Conservation (phyloP, 2,329 filamentous ascomycete genomes). For the Talaromyces funiculosus region DNA sequence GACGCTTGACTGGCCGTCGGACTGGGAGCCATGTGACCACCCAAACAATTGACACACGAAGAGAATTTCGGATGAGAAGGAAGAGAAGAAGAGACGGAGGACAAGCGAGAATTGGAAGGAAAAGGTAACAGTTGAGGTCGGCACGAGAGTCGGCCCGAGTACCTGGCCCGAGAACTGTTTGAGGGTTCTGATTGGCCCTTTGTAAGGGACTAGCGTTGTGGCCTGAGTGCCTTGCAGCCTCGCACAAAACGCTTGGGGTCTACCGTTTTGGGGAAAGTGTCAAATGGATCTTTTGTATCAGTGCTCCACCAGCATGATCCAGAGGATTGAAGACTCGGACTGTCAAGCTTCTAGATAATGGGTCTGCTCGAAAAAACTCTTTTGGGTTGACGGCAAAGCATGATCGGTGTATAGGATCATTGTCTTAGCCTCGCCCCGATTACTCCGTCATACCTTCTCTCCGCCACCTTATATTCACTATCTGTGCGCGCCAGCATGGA, state of each 20-base stretch:
- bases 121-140: slow-evolving; percentile 11
- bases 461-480: not conserved
- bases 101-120: slow-evolving; percentile 10
- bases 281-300: not conserved
- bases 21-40: slow-evolving; percentile 29
- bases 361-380: not conserved
- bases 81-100: slow-evolving; percentile 17
- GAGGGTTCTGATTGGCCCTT: not conserved
- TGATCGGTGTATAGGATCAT: slow-evolving; percentile 5
- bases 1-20: slow-evolving; percentile 19
- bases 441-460: not conserved
- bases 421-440: slow-evolving; percentile 7
- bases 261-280: slow-evolving; percentile 7
- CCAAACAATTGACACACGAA: slow-evolving; percentile 8
- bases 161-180: not conserved
- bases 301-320: slow-evolving; percentile 4
- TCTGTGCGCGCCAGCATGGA: slow-evolving; percentile 22
- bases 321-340: slow-evolving; percentile 2
- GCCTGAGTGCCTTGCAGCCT: slow-evolving; percentile 1
- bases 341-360: not conserved
- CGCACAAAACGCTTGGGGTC: not conserved
- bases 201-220: not conserved
- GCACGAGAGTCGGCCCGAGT: slow-evolving; percentile 13
- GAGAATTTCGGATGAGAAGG: not conserved
- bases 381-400: slow-evolving; percentile 11